Percentiles rank a stretch among this genome's conserved stretches.
phyloP scores from a whole-genome alignment of 106 monocot genomes.

The Gastrodia elata region DNA sequence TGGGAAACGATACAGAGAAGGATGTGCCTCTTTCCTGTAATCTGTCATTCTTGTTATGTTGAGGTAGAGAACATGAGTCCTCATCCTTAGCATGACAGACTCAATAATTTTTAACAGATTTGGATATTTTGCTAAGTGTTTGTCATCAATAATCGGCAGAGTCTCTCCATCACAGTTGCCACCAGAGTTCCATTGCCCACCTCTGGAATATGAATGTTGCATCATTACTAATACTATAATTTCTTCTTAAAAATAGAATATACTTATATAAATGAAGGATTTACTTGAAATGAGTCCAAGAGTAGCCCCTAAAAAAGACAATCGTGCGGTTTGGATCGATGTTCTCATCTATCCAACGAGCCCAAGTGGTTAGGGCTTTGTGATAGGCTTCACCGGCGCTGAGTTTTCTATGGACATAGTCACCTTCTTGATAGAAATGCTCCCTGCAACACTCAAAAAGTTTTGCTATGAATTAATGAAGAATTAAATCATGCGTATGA shows the following conservation, averaged over 20 bases:
- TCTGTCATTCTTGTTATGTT: conserved; percentile 54
- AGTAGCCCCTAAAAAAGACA: conserved; percentile 47
- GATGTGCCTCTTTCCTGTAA: conserved; percentile 48
- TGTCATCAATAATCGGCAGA: conserved; percentile 19
- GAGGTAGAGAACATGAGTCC: conserved; percentile 20
- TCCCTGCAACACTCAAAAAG: conserved; percentile 23
- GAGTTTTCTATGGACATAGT: conserved; percentile 23
- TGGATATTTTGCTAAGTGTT: conserved; percentile 21
- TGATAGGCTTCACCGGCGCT: conserved; percentile 22
- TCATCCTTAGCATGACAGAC: conserved; percentile 20
- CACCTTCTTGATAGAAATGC: conserved; percentile 39
- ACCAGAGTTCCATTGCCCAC: conserved; percentile 43
- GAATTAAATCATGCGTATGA: too few species aligned
- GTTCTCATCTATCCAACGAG: conserved; percentile 28
- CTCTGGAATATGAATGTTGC: conserved; percentile 20
- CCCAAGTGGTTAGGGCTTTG: conserved; percentile 44
- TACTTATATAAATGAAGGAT: neutral
- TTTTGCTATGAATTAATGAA: neutral
- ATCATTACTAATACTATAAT: neutral
- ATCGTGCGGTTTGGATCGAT: conserved; percentile 14
- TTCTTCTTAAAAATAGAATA: neutral
- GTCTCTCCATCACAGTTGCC: conserved; percentile 39
- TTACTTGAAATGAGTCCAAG: conserved; percentile 40
- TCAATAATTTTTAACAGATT: conserved; percentile 18
- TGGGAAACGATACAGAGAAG: conserved; percentile 23